Percentiles rank a stretch among this genome's conserved stretches.
These are phyloP conservation scores for Pilatotrama ljubarskyi DNA, from an alignment of 768 basidiomycete genomes.

Conservation along the genomic window DNA sequence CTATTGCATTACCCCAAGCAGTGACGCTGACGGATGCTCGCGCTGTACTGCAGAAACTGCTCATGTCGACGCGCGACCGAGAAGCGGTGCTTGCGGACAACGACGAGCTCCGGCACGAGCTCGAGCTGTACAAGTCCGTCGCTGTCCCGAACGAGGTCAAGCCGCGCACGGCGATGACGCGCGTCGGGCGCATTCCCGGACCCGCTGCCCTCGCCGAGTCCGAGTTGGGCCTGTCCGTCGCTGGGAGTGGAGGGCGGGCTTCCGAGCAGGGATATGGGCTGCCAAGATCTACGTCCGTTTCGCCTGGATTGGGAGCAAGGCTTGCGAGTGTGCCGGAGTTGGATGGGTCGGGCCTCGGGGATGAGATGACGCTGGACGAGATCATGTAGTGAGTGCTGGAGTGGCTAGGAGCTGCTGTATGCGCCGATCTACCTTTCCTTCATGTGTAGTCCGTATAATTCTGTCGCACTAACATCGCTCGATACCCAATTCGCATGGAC, in stretches of 20 bases:
- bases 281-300: background rate
- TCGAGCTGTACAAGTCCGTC: conserved; percentile 38
- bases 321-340: conserved; percentile 17
- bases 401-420: background rate
- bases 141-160: conserved; percentile 30
- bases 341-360: conserved; percentile 15
- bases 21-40: background rate
- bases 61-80: conserved; percentile 32
- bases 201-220: conserved; percentile 8
- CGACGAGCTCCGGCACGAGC: conserved; percentile 35
- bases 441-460: background rate
- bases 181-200: conserved; percentile 30
- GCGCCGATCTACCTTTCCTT: too few species aligned
- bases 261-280: background rate
- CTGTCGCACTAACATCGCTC: too few species aligned
- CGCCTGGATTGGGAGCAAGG: conserved; percentile 4
- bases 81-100: conserved; percentile 32
- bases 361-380: conserved; percentile 36
- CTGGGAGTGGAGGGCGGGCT: background rate
- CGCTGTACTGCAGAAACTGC: conserved; percentile 28
- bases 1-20: background rate
- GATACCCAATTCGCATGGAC: too few species aligned
- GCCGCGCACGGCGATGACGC: conserved; percentile 35
- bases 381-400: conserved; percentile 19
- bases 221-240: background rate